These are phyloP conservation scores for Tagetes patula DNA, from an alignment of 129 eudicot species.

Conservation along the genomic window DNA sequence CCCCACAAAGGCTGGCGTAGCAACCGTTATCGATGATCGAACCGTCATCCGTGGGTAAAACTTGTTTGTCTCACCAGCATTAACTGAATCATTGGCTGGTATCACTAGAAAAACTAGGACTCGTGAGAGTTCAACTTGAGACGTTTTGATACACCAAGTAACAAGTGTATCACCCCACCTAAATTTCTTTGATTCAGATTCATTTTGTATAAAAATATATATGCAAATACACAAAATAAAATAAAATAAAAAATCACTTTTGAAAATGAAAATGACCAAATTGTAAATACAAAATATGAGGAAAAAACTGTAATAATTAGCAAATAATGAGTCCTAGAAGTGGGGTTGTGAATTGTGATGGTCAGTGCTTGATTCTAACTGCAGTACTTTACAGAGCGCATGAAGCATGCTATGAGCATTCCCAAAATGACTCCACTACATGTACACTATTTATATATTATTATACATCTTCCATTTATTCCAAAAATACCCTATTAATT, in stretches of 20 bases:
- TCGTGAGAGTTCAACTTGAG: no score
- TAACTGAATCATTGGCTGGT: no score
- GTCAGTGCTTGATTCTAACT: slow-evolving; percentile 26
- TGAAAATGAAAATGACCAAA: not conserved
- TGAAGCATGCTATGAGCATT: slow-evolving; percentile 32
- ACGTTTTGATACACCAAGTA: no score
- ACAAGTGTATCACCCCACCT: no score
- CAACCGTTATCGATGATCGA: no score
- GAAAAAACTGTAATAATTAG: not conserved
- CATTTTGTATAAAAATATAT: not conserved
- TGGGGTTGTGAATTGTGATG: slow-evolving; percentile 7
- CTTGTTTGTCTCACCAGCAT: no score
- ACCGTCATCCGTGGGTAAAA: no score
- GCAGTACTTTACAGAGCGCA: slow-evolving; percentile 36
- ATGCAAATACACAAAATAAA: not conserved
- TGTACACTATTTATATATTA: not conserved
- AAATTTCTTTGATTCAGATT: no score
- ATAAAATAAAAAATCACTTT: not conserved
- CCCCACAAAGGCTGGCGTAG: no score
- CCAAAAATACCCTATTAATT: slow-evolving; percentile 1
- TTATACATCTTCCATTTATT: not conserved
- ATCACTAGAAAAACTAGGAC: no score
- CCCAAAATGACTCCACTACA: slow-evolving; percentile 33
- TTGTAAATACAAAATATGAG: not conserved
- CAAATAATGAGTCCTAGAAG: slow-evolving; percentile 4